phyloP scores from a whole-genome alignment of 441 rosid species.

The Rhodomyrtus psidioides region DNA sequence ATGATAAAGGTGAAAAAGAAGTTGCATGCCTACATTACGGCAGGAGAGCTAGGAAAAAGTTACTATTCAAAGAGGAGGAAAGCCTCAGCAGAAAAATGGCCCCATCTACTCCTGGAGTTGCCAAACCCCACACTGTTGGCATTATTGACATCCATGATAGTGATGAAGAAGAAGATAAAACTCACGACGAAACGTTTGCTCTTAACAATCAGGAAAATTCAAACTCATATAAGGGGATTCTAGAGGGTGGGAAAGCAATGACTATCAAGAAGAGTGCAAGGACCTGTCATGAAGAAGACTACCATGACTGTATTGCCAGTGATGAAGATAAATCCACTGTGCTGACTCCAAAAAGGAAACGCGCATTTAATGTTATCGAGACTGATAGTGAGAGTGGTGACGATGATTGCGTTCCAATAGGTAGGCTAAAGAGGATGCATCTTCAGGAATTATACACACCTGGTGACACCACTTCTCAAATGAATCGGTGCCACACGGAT shows the following conservation, averaged over 20 bases:
- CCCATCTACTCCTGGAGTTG: slow-evolving; percentile 30
- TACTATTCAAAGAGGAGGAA: slow-evolving; percentile 27
- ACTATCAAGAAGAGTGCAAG: neutral
- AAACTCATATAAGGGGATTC: neutral
- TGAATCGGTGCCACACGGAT: neutral
- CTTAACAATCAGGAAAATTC: neutral
- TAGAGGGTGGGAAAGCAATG: slow-evolving; percentile 3
- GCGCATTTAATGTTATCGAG: slow-evolving; percentile 28
- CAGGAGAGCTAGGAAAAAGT: slow-evolving; percentile 16
- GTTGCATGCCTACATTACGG: neutral
- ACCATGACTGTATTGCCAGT: slow-evolving; percentile 9
- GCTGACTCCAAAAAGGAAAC: slow-evolving; percentile 33
- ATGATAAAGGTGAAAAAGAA: slow-evolving; percentile 1
- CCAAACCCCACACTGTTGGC: slow-evolving; percentile 3
- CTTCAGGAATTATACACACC: neutral
- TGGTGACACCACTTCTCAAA: slow-evolving; percentile 3
- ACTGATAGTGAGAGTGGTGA: slow-evolving; percentile 50
- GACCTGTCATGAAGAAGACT: slow-evolving; percentile 1
- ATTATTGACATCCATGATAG: slow-evolving; percentile 33
- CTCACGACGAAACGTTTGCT: neutral
- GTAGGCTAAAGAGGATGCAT: slow-evolving; percentile 20
- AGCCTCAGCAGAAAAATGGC: slow-evolving; percentile 23
- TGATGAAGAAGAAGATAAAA: slow-evolving; percentile 28
- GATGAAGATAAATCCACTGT: slow-evolving; percentile 12
- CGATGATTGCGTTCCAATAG: slow-evolving; percentile 31